phyloP scores from a whole-genome alignment of 2,329 filamentous ascomycete genomes.

The Raffaelea ambrosiae region DNA sequence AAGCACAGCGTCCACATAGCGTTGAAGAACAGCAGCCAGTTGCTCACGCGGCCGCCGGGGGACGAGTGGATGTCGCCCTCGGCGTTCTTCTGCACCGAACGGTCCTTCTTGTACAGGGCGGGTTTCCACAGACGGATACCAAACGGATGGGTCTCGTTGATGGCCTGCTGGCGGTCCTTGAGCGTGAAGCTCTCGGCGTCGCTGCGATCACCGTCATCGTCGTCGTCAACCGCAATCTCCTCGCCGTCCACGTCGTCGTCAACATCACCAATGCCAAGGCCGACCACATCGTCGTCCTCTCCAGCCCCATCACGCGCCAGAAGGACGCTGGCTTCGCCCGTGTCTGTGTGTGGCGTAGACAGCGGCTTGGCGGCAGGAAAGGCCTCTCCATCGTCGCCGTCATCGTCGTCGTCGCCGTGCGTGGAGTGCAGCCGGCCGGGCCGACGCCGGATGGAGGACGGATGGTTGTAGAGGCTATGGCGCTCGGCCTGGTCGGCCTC shows the following conservation, averaged over 20 bases:
- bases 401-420: conserved; percentile 18
- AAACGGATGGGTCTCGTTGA: conserved; percentile 98
- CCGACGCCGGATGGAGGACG: background rate
- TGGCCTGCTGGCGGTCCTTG: conserved; percentile 92
- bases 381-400: background rate
- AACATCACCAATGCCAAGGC: conserved; percentile 24
- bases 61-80: conserved; percentile 96
- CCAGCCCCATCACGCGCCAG: conserved; percentile 3
- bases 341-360: background rate
- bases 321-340: background rate
- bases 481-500: conserved; percentile 54
- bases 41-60: conserved; percentile 78
- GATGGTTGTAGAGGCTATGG: conserved; percentile 23
- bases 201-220: conserved; percentile 66
- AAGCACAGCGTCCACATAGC: conserved; percentile 83
- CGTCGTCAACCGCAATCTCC: conserved; percentile 41
- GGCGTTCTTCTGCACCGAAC: conserved; percentile 91
- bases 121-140: conserved; percentile 99
- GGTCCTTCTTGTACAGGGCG: conserved; percentile 92
- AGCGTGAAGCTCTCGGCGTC: conserved; percentile 97
- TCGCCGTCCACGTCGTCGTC: conserved; percentile 27
- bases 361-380: conserved; percentile 4
- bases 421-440: conserved; percentile 16
- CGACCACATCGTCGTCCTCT: conserved; percentile 22
- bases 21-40: conserved; percentile 82